Base-by-base conservation (phyloP, 441 rosid genomes). In the Eutrema salsugineum region DNA sequence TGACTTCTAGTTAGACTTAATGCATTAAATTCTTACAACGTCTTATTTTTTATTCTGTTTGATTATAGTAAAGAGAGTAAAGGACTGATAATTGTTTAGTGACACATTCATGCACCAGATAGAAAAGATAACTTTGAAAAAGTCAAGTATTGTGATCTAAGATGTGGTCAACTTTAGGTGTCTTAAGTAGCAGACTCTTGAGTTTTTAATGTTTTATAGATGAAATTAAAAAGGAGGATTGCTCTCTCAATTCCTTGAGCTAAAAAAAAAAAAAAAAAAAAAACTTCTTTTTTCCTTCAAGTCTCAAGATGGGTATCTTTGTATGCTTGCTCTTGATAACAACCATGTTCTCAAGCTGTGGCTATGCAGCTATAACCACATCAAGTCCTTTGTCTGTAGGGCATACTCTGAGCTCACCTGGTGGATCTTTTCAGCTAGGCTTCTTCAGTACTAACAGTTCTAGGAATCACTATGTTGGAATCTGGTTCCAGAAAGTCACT, bases 401-500 rank as follows among this genome's bases (percentile, higher is more conserved):
- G 2, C 40, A 80, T 50, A 79, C 85, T 14, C 15, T 85, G 11
- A 62, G 67, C 28, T 79, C 88, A n/a, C 71, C 75, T 2, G 62
- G 32, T 24, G 79, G 58, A 54, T 70, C 30, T 63, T 83, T 69
- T 64, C 85, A 81, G 53, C 79, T 83, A 17, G 86, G 85, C 59
- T 76, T 78, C 73, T 76, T 78, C 43, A 75, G 62, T 32, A 48
- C 68, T 4, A 60, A 68, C 15, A 76, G 24, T 22, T 78, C 83
- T 1, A 27, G 6, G 7, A 57, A 56, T 1, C 71, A 77, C 24
- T 85, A 78, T 54, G 32, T 83, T n/a, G 86, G 88, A 72, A 85
- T 85, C 42, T 83, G 85, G 88, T 84, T 74, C 72, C 66, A 71
- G 56, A 58, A 71, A 24, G 40, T 70, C 59, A 59, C 66, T 58